Base-by-base conservation (phyloP, 2,329 filamentous ascomycete genomes). In the Alternaria sp. region DNA sequence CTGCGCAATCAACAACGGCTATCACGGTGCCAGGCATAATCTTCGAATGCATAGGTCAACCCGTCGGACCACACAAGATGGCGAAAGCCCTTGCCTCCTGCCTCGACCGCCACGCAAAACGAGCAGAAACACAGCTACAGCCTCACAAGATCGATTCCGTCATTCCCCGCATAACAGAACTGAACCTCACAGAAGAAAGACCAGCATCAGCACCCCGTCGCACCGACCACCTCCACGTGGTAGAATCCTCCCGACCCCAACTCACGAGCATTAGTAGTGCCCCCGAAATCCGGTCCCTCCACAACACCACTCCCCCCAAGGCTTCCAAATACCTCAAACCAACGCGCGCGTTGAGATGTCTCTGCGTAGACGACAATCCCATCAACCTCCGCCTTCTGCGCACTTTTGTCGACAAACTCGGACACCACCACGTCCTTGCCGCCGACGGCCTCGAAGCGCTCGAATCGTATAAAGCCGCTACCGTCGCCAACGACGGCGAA, bases 311-410 rank as follows among this genome's bases (percentile, higher is more conserved):
- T 43, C 63, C 69, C 3, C 34, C 66, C 24, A 71, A 68, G 52
- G 65, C 68, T 34, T 66, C 64, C 3, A 56, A 59, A 7, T 67
- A 66, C n/a, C 39, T 47, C 9, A 63, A 66, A 24, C 61, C 64
- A 3, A 59, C 68, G 14, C 66, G 61, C 4, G 61, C 72, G 1
- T 57, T 78, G 14, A 69, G 75, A 41, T 74, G 78, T 36, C 68
- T 80, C 12, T 74, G 76, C 9, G 78, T 79, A 3, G 78, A 80
- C 39, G 78, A 80, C 63, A 80, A 80, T 34, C 72, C 75, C 1
- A 78, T 80, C 67, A 80, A 80, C 53, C 72, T 80, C 5, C 72
- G 71, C 0, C 69, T 80, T 3, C 67, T 80, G 1, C 70, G 68
- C 0, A 78, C 75, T 3, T 77, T 79, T 38, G 67, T 78, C 22